A percentile compares a stretch with the other conserved stretches of the same genome.
Conservation (phyloP, 345 rosid species). For the Jatropha curcas region DNA sequence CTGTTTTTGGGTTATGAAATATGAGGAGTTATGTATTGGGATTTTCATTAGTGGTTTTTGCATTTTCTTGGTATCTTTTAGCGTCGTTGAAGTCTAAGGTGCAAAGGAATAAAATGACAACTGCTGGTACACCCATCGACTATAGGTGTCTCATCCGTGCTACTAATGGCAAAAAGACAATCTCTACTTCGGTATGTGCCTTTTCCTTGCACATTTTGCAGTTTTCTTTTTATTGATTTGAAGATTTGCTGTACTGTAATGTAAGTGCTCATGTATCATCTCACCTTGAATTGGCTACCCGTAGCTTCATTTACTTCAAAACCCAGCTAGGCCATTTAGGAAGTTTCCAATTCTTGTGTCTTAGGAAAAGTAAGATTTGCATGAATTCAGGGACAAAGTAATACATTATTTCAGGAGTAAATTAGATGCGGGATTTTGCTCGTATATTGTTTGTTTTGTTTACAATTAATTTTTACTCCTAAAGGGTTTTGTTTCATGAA, state of each 20-base stretch:
- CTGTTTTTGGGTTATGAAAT: conserved; percentile 1
- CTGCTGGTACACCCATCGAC: conserved; percentile 61
- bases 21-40: background rate
- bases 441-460: conserved; percentile 4
- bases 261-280: background rate
- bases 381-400: background rate
- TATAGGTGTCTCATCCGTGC: conserved; percentile 91
- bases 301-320: background rate
- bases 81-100: conserved; percentile 83
- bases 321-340: background rate
- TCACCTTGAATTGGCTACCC: background rate
- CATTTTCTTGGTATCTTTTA: conserved; percentile 20
- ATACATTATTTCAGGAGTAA: too few relatives aligned
- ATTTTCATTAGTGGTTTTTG: background rate
- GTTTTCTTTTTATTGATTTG: background rate
- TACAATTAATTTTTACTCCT: background rate
- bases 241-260: background rate
- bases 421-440: background rate
- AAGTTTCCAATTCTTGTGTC: background rate
- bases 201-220: background rate
- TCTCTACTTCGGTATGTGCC: conserved; percentile 72
- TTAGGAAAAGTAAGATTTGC: background rate
- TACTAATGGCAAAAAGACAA: conserved; percentile 73
- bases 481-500: background rate
- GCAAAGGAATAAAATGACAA: conserved; percentile 67